Evolutionary conservation across 495 filamentous ascomycete species (phyloP).

Genomic region (Monascus purpureus): DNA sequence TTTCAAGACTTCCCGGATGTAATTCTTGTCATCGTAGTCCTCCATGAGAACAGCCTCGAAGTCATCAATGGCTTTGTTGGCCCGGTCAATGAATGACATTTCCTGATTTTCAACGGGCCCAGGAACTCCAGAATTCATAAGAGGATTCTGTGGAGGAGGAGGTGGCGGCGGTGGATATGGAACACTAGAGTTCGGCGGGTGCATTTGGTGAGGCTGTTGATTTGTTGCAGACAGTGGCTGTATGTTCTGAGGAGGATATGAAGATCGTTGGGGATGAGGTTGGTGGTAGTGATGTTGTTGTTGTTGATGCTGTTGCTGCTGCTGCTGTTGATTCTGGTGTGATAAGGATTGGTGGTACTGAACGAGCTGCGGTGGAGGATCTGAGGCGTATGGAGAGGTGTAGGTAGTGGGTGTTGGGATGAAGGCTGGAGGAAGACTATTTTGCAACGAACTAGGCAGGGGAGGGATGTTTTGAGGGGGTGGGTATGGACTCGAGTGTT

Average conservation of each 20-base stretch:
- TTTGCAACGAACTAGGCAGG: constrained; percentile 28
- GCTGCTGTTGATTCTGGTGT: constrained; percentile 19
- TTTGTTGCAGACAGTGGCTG: no score
- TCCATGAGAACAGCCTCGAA: constrained; percentile 35
- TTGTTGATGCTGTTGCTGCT: constrained; percentile 12
- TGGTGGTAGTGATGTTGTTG: constrained; percentile 10
- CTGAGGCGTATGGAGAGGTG: constrained; percentile 29
- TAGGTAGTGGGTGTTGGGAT: constrained; percentile 26
- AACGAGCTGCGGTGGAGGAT: constrained; percentile 19
- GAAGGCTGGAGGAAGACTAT: constrained; percentile 31
- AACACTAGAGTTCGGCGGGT: constrained; percentile 12
- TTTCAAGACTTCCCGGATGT: constrained; percentile 35
- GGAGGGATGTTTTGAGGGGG: constrained; percentile 20
- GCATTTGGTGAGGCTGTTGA: constrained; percentile 12
- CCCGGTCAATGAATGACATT: constrained; percentile 31
- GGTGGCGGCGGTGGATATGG: constrained; percentile 12
- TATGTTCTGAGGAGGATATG: constrained; percentile 11
- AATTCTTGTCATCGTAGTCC: constrained; percentile 37
- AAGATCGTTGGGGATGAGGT: constrained; percentile 4
- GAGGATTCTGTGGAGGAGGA: constrained; percentile 13
- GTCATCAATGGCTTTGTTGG: constrained; percentile 36
- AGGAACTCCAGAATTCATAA: no score
- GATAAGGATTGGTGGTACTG: constrained; percentile 13
- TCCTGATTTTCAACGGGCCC: constrained; percentile 8
- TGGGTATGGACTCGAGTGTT: constrained; percentile 5